phyloP scores from a whole-genome alignment of 2,329 filamentous ascomycete genomes.

The Cercospora sesami region DNA sequence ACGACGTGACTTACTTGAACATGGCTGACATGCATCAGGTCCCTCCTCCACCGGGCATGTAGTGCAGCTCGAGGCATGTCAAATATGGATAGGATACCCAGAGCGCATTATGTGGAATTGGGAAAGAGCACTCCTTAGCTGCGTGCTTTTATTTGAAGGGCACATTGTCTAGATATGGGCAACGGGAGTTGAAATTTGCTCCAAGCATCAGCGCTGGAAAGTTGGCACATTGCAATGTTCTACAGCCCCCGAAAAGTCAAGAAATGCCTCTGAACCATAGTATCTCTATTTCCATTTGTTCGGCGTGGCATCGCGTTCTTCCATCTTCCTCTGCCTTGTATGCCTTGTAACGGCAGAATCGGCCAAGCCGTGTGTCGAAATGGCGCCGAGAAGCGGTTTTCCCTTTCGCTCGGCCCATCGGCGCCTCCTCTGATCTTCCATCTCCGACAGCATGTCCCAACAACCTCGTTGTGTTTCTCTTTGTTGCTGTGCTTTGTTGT shows the following conservation, averaged over 20 bases:
- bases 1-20: neutral
- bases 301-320: neutral
- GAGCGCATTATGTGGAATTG: neutral
- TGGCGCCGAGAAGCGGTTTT: neutral
- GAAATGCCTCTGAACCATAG: neutral
- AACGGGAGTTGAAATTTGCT: neutral
- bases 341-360: neutral
- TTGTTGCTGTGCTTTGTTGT: neutral
- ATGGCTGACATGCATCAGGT: conserved; percentile 2
- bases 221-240: neutral
- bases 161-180: neutral
- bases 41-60: conserved; percentile 13
- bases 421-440: neutral
- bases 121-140: neutral
- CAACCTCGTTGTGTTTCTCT: neutral
- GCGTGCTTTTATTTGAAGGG: neutral
- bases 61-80: neutral
- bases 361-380: neutral
- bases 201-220: neutral
- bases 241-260: neutral
- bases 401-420: neutral
- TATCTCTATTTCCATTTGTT: neutral
- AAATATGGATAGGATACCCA: neutral
- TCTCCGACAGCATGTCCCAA: neutral
- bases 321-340: neutral